A percentile compares a stretch with the other conserved stretches of the same genome.
These are phyloP conservation scores for Saccharomyces uvarum DNA, from an alignment of 1,139 yeast species.

Conservation along the genomic window DNA sequence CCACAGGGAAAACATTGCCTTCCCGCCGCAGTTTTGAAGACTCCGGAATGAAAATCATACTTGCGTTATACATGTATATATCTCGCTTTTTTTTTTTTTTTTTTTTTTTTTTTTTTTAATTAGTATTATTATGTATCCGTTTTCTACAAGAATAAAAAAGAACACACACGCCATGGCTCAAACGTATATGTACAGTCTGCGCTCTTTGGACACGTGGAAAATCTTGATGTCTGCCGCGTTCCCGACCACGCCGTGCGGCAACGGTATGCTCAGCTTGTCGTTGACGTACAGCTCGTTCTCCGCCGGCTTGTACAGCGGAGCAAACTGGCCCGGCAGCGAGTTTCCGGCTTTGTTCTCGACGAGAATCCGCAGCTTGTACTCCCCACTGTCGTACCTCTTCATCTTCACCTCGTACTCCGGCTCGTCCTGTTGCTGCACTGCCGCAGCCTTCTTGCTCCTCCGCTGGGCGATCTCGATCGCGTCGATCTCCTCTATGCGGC, in stretches of 20 bases:
- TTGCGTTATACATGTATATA: neutral
- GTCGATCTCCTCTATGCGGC: slow-evolving; percentile 4
- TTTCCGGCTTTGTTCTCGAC: neutral
- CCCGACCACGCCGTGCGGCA: neutral
- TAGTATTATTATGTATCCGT: neutral
- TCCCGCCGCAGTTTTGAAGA: slow-evolving; percentile 43
- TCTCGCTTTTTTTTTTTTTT: neutral
- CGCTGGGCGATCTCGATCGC: neutral
- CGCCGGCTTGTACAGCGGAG: neutral
- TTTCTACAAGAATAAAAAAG: neutral
- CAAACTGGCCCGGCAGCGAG: neutral
- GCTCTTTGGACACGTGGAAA: neutral
- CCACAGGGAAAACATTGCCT: slow-evolving; percentile 83
- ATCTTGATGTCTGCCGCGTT: neutral
- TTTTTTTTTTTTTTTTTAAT: neutral
- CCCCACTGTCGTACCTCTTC: neutral
- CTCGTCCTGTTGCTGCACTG: neutral
- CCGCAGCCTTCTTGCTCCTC: neutral
- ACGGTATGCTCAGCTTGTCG: neutral
- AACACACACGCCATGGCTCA: neutral
- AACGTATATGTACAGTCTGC: neutral
- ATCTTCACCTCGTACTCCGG: neutral
- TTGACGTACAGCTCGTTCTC: neutral
- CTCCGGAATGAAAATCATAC: neutral
- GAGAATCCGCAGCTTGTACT: neutral